phyloP scores from a whole-genome alignment of 225 moss, liverwort and hornwort genomes.

The Climacium dendroides region DNA sequence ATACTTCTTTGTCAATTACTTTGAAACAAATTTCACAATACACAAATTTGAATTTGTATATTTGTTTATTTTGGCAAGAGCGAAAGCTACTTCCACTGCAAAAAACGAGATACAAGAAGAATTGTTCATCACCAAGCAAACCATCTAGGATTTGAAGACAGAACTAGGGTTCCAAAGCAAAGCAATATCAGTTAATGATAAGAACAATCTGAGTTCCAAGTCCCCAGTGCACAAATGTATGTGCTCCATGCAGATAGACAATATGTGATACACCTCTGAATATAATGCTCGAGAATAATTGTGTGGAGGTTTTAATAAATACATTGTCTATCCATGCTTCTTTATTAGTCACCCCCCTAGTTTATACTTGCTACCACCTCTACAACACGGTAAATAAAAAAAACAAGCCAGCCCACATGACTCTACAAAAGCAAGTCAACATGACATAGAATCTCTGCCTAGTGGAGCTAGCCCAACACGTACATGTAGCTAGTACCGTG shows the following conservation, averaged over 20 bases:
- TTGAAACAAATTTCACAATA: too few relatives aligned
- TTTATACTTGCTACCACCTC: too few relatives aligned
- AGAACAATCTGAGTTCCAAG: neutral
- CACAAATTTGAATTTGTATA: too few relatives aligned
- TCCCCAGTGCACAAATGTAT: neutral
- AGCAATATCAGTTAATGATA: neutral
- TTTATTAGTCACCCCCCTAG: too few relatives aligned
- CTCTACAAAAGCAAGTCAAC: neutral
- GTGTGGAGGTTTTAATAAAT: too few relatives aligned
- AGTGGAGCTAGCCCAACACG: neutral
- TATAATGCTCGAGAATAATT: neutral
- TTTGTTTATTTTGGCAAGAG: neutral
- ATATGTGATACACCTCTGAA: rapidly evolving
- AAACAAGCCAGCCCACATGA: neutral
- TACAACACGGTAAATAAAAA: too few relatives aligned
- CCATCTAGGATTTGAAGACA: neutral
- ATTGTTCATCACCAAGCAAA: neutral
- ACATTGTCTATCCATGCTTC: too few relatives aligned
- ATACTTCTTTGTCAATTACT: too few relatives aligned
- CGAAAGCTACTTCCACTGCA: neutral
- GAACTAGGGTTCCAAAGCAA: neutral
- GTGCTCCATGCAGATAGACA: neutral
- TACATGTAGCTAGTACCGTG: neutral
- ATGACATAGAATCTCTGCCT: neutral
- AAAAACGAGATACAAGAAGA: neutral